Evolutionary conservation across 345 rosid species (phyloP).

Genomic region (Moricandia arvensis): DNA sequence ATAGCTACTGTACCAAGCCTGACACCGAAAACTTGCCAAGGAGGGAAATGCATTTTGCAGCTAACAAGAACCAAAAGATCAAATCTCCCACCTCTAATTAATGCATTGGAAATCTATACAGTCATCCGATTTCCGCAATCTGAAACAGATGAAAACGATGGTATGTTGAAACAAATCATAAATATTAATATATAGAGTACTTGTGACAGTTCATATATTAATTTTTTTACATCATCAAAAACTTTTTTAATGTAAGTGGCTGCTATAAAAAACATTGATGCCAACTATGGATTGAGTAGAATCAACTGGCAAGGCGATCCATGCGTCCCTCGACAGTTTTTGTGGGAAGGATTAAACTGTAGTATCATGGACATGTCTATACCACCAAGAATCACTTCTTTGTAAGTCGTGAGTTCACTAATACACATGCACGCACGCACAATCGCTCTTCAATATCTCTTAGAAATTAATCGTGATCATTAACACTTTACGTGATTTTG

Average conservation of each 20-base stretch:
- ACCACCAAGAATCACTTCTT: conserved; percentile 8
- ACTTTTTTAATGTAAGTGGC: conserved; percentile 19
- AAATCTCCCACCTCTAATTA: conserved; percentile 39
- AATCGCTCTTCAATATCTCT: not conserved
- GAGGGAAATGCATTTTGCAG: not conserved
- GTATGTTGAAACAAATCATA: not conserved
- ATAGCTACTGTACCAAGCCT: not conserved
- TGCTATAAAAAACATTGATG: conserved; percentile 23
- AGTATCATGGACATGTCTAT: not conserved
- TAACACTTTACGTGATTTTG: not conserved
- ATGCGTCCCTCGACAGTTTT: conserved; percentile 10
- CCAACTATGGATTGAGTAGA: not conserved
- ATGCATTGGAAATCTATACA: conserved; percentile 29
- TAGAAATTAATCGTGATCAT: not conserved
- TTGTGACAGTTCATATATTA: not conserved
- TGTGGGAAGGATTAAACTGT: conserved; percentile 16
- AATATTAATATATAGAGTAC: not conserved
- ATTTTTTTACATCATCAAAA: not conserved
- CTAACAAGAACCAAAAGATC: conserved; percentile 21
- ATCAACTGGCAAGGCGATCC: conserved; percentile 26
- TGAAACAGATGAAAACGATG: conserved; percentile 28
- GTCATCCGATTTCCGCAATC: conserved; percentile 13
- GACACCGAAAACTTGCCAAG: not conserved
- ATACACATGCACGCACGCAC: not conserved
- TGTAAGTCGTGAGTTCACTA: conserved; percentile 10